These are phyloP conservation scores for Thermoascus crustaceus DNA, from an alignment of 2,329 filamentous ascomycete species.

Conservation along the genomic window DNA sequence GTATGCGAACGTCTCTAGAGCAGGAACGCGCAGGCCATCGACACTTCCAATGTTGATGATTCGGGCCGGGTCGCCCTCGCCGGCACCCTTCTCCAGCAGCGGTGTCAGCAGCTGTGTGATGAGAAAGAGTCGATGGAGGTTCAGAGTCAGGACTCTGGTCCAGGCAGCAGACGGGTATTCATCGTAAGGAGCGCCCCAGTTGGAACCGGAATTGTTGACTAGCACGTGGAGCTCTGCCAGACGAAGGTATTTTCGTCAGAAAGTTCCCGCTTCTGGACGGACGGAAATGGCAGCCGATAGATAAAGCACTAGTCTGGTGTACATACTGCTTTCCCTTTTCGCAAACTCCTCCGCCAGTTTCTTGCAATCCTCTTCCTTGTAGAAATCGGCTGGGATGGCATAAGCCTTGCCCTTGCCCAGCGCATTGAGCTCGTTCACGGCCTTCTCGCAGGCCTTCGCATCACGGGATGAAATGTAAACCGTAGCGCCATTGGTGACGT, in stretches of 20 bases:
- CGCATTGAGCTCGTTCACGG: constrained; percentile 40
- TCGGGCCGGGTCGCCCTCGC: constrained; percentile 35
- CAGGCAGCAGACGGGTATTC: constrained; percentile 51
- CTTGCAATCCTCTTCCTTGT: constrained; percentile 44
- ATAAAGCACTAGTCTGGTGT: too few species aligned
- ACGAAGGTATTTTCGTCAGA: not conserved
- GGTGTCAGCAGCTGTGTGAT: constrained; percentile 40
- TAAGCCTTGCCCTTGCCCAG: constrained; percentile 45
- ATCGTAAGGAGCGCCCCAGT: constrained; percentile 50
- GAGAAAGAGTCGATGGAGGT: constrained; percentile 48
- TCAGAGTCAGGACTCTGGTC: constrained; percentile 49
- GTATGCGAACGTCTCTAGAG: constrained; percentile 45
- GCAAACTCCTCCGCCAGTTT: constrained; percentile 41
- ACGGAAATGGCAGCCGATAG: too few species aligned
- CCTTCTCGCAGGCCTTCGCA: constrained; percentile 42
- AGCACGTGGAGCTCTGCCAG: constrained; percentile 39
- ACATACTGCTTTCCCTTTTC: constrained; percentile 46
- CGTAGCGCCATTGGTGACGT: constrained; percentile 44
- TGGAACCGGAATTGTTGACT: constrained; percentile 47
- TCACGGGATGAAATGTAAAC: constrained; percentile 49
- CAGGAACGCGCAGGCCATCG: constrained; percentile 47
- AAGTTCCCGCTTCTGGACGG: constrained; percentile 24
- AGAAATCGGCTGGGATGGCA: constrained; percentile 45
- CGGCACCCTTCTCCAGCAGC: constrained; percentile 40
- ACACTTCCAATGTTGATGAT: constrained; percentile 49